phyloP scores from a whole-genome alignment of 768 basidiomycete genomes.

The Kondoa malvinella region DNA sequence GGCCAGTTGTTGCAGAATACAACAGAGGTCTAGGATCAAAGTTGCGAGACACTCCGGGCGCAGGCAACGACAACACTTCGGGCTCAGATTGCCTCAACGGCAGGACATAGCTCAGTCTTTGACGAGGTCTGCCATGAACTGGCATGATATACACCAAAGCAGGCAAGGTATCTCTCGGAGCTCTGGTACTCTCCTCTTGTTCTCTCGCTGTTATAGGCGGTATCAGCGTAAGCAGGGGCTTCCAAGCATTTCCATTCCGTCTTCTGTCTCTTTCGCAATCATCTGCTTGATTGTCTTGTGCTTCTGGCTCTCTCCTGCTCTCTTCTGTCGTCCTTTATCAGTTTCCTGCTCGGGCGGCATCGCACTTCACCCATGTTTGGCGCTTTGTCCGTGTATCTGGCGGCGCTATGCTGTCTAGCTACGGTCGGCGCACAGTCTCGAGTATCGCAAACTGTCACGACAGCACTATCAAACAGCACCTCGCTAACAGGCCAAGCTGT shows the following conservation, averaged over 20 bases:
- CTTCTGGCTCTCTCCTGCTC: too few relatives aligned
- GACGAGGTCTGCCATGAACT: not conserved
- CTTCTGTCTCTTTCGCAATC: too few relatives aligned
- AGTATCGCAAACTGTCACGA: not conserved
- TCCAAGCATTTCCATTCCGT: too few relatives aligned
- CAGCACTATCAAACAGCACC: not conserved
- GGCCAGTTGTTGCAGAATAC: not conserved
- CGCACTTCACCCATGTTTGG: too few relatives aligned
- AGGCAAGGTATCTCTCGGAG: not conserved
- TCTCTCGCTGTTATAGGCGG: not conserved
- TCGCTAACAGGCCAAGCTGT: not conserved
- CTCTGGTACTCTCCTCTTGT: not conserved
- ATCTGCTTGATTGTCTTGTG: too few relatives aligned
- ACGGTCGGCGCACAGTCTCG: not conserved
- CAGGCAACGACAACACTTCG: not conserved
- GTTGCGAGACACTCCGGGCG: not conserved
- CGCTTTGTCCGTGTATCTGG: too few relatives aligned
- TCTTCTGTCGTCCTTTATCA: too few relatives aligned
- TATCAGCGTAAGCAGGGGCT: not conserved
- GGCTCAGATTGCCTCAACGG: not conserved
- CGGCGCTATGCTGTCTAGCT: not conserved
- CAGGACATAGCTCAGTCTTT: not conserved
- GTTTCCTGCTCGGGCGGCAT: too few relatives aligned
- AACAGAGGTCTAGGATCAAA: conserved; percentile 5
- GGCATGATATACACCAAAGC: not conserved